Conservation (phyloP, 2,329 filamentous ascomycete genomes). For the Fonsecaea pugnacius region DNA sequence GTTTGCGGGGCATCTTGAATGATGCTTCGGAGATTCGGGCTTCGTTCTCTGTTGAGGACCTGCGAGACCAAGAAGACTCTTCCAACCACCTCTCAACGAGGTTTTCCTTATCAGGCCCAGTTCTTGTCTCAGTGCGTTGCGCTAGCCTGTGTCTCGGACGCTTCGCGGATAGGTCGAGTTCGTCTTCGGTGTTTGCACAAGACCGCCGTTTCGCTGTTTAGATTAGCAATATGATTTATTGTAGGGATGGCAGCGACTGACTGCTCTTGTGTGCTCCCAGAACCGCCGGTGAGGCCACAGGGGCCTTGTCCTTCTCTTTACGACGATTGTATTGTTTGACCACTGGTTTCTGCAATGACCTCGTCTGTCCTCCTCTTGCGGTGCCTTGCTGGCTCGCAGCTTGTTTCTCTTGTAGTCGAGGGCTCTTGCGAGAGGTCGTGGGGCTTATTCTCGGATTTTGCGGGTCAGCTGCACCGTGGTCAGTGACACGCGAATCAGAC, state of each 20-base stretch:
- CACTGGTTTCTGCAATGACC: conserved; percentile 8
- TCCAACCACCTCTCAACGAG: conserved; percentile 27
- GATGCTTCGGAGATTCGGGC: not conserved
- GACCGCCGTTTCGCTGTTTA: conserved; percentile 16
- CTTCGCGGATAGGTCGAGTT: conserved; percentile 15
- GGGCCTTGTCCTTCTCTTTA: conserved; percentile 18
- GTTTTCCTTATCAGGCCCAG: conserved; percentile 15
- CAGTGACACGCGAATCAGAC: conserved; percentile 8
- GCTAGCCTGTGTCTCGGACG: conserved; percentile 6
- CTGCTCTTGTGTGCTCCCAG: conserved; percentile 20
- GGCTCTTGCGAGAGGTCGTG: conserved; percentile 11
- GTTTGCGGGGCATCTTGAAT: conserved; percentile 15
- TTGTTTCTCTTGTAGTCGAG: conserved; percentile 19
- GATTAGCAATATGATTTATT: conserved; percentile 13
- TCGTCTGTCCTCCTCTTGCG: conserved; percentile 13
- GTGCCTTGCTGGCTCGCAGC: conserved; percentile 15
- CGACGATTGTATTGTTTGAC: conserved; percentile 6
- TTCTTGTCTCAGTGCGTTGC: conserved; percentile 12
- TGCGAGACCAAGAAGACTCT: conserved; percentile 14
- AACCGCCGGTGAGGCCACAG: not conserved
- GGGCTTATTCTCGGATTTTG: not conserved
- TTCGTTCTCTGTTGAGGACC: conserved; percentile 15
- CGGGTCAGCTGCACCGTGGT: conserved; percentile 11
- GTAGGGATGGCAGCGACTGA: conserved; percentile 5
- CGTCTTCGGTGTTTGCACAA: conserved; percentile 15